Conservation (phyloP, 2,329 filamentous ascomycete genomes). For the Colletotrichum limetticola region DNA sequence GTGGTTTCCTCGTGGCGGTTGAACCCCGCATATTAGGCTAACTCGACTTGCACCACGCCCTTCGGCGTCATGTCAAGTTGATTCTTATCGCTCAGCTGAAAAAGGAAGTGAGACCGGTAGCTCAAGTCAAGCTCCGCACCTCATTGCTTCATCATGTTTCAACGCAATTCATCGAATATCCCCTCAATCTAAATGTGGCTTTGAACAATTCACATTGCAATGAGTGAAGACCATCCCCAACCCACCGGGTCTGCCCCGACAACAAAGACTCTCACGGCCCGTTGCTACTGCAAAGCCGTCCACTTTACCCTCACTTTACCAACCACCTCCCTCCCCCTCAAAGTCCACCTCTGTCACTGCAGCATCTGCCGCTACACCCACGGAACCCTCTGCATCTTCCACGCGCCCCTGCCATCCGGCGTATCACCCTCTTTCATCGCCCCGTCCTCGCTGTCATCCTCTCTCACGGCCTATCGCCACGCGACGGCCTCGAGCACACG, state of each 20-base stretch:
- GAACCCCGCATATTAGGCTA: not conserved
- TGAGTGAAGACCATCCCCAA: not conserved
- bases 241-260: not conserved
- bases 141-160: not conserved
- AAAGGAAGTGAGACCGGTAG: not conserved
- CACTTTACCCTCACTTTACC: constrained; percentile 55
- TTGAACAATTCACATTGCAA: not conserved
- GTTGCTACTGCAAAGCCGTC: constrained; percentile 56
- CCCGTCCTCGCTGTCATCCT: constrained; percentile 47
- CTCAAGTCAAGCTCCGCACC: not conserved
- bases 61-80: not conserved
- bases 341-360: constrained; percentile 57
- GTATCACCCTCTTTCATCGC: constrained; percentile 51
- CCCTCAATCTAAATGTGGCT: not conserved
- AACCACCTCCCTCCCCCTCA: constrained; percentile 50
- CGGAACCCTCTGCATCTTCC: constrained; percentile 55
- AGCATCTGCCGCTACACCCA: constrained; percentile 55
- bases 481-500: constrained; percentile 43
- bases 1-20: not conserved
- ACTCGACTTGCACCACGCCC: not conserved
- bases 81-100: not conserved
- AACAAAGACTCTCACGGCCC: constrained; percentile 52
- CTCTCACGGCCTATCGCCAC: constrained; percentile 51
- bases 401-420: constrained; percentile 48
- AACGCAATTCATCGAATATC: not conserved